Evolutionary conservation across 306 rosid species (phyloP).

Genomic region (Nissolia schottii): DNA sequence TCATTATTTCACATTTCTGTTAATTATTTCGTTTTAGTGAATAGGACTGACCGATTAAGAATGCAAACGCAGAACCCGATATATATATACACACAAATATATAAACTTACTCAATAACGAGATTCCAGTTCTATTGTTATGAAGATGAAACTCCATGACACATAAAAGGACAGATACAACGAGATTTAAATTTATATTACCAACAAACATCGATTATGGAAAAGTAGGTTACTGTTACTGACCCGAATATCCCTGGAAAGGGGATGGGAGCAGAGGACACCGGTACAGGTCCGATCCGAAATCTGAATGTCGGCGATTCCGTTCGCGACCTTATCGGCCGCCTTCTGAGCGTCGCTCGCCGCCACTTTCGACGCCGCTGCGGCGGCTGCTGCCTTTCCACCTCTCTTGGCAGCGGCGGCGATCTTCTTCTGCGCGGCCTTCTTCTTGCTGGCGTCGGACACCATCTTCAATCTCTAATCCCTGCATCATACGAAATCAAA

Average conservation of each 20-base stretch:
- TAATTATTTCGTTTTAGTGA: not conserved
- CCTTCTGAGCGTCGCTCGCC: constrained; percentile 48
- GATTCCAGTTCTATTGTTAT: too few species aligned
- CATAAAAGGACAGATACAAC: not conserved
- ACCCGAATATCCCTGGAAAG: constrained; percentile 92
- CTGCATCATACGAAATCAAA: not conserved
- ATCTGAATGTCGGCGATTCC: constrained; percentile 49
- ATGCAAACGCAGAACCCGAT: not conserved
- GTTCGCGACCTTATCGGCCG: constrained; percentile 52
- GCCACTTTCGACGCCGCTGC: constrained; percentile 39
- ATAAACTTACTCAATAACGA: too few species aligned
- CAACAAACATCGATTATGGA: not conserved
- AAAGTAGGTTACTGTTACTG: constrained; percentile 3
- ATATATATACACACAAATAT: too few species aligned
- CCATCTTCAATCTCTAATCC: constrained; percentile 47
- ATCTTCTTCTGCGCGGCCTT: constrained; percentile 96
- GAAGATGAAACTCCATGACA: not conserved
- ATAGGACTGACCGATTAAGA: not conserved
- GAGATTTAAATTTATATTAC: not conserved
- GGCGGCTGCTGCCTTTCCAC: constrained; percentile 63
- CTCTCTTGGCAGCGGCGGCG: constrained; percentile 95
- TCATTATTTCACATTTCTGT: not conserved
- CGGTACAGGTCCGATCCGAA: constrained; percentile 95
- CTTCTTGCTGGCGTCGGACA: constrained; percentile 97
- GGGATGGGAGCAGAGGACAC: constrained; percentile 91